Percentiles rank a stretch among this genome's conserved stretches.
These are phyloP conservation scores for Epichloe bromicola DNA, from an alignment of 2,329 filamentous ascomycete species.

Conservation along the genomic window DNA sequence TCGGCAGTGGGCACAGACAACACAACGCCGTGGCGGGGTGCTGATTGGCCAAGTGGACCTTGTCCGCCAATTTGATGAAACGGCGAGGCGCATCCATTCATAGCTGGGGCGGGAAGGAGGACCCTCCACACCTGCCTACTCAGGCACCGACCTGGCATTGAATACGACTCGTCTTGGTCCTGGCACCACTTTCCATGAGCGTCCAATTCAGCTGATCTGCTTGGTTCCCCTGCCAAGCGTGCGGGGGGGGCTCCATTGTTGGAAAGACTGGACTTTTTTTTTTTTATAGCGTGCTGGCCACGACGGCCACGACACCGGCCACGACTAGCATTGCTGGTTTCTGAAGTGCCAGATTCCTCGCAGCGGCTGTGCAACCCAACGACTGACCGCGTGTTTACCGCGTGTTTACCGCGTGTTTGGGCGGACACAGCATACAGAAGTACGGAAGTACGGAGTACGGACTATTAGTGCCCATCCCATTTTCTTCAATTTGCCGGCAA, in stretches of 20 bases:
- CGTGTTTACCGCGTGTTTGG: background rate
- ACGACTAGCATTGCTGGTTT: background rate
- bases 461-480: background rate
- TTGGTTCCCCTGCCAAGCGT: background rate
- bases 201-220: background rate
- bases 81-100: background rate
- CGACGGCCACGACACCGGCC: no score
- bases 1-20: no score
- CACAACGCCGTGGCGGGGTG: no score
- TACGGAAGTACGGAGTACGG: no score
- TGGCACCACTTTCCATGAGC: no score
- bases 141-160: no score
- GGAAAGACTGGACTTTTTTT: no score
- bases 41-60: background rate
- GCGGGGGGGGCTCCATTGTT: background rate
- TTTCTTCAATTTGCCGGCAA: background rate
- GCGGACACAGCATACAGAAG: no score
- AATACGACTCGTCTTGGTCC: no score
- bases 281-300: no score
- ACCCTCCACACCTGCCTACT: no score
- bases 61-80: background rate
- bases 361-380: background rate
- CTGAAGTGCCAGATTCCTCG: background rate
- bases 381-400: background rate
- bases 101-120: no score